Percentiles rank a stretch among this genome's conserved stretches.
phyloP scores from a whole-genome alignment of 225 moss, liverwort and hornwort species.

The Physcomitrium patens region DNA sequence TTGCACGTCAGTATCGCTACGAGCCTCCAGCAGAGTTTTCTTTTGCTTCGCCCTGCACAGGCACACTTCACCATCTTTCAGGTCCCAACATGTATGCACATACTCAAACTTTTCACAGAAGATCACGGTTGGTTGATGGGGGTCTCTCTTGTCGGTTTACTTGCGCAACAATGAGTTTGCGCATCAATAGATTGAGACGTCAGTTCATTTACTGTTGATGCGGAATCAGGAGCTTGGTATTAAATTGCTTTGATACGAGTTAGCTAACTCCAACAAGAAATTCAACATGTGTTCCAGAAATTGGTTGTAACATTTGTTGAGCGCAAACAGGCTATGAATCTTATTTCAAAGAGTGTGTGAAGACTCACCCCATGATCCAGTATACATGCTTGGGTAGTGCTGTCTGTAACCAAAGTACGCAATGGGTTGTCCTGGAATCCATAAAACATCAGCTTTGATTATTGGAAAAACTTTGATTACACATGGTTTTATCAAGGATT shows the following conservation, averaged over 20 bases:
- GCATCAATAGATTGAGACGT: no score
- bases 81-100: conserved; percentile 15
- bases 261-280: no score
- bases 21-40: no score
- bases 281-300: no score
- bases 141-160: conserved; percentile 20
- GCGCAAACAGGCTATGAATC: no score
- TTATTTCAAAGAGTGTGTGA: neutral
- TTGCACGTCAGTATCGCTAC: no score
- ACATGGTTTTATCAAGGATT: neutral
- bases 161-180: conserved; percentile 27
- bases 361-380: conserved; percentile 65
- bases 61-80: no score
- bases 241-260: no score
- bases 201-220: no score
- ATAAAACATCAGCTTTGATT: conserved; percentile 6
- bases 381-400: conserved; percentile 66
- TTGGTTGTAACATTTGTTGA: no score
- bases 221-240: no score
- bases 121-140: conserved; percentile 27
- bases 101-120: conserved; percentile 26
- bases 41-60: no score
- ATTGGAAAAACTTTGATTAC: neutral
- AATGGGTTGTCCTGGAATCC: conserved; percentile 51
- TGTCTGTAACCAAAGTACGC: conserved; percentile 73